These are phyloP conservation scores for Termitomyces sp. DNA, from an alignment of 768 basidiomycete species.

Conservation along the genomic window DNA sequence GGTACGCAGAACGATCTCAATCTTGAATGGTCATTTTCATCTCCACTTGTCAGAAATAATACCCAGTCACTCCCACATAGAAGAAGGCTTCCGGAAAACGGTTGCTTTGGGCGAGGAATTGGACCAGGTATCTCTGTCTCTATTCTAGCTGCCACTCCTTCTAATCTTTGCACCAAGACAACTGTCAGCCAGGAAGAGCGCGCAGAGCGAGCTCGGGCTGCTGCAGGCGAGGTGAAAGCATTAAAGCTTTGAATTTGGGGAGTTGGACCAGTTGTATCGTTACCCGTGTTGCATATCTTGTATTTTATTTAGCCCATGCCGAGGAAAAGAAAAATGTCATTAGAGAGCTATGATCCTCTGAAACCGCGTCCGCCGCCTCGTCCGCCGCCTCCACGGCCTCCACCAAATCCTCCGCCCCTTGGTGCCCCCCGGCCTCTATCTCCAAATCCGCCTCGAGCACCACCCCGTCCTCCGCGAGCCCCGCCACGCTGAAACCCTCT, in stretches of 20 bases:
- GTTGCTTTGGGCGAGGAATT: slow-evolving; percentile 43
- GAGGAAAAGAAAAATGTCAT: neutral
- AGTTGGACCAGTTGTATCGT: neutral
- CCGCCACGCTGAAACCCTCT: slow-evolving; percentile 46
- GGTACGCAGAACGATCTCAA: neutral
- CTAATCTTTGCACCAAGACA: slow-evolving; percentile 27
- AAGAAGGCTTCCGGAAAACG: slow-evolving; percentile 30
- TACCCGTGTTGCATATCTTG: no score
- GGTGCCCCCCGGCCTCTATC: slow-evolving; percentile 26
- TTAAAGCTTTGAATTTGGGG: slow-evolving; percentile 35
- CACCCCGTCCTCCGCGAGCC: slow-evolving; percentile 40
- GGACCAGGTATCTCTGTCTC: slow-evolving; percentile 39
- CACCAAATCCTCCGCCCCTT: slow-evolving; percentile 21
- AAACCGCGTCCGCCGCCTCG: slow-evolving; percentile 19
- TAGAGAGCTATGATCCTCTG: slow-evolving; percentile 39
- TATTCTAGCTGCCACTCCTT: neutral
- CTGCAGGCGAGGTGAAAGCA: slow-evolving; percentile 46
- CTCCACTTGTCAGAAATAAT: slow-evolving; percentile 1
- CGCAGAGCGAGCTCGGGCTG: slow-evolving; percentile 39
- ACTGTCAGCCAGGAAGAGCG: slow-evolving; percentile 50
- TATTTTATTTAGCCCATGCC: no score
- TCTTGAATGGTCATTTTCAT: neutral
- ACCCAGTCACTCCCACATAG: slow-evolving; percentile 18
- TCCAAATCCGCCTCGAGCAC: slow-evolving; percentile 26
- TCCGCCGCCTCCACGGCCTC: slow-evolving; percentile 15